Conservation (phyloP, 495 filamentous ascomycete species). For the Xanthoparmelia taractica region DNA sequence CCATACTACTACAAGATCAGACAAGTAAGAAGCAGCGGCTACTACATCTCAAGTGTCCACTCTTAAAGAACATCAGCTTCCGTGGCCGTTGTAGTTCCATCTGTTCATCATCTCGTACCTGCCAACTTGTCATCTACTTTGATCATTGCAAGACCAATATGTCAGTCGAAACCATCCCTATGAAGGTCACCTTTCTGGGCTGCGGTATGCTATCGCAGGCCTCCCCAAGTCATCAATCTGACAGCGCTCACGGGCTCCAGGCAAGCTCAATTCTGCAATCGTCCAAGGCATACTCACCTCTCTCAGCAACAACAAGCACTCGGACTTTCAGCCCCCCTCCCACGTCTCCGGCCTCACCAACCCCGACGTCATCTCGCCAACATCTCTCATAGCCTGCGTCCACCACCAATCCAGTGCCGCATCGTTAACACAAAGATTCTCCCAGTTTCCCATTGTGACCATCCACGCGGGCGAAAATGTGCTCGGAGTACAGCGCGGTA, state of each 20-base stretch:
- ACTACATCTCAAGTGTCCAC: too few species aligned
- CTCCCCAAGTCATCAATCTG: too few species aligned
- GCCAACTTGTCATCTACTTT: neutral
- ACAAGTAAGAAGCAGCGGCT: too few species aligned
- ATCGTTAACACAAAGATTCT: neutral
- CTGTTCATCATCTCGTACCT: too few species aligned
- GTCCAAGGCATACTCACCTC: conserved; percentile 10
- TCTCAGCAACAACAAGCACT: neutral
- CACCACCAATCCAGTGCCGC: conserved; percentile 2
- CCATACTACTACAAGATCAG: too few species aligned
- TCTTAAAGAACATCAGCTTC: too few species aligned
- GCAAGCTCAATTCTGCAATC: conserved; percentile 14
- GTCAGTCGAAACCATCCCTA: neutral
- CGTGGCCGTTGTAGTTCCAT: too few species aligned
- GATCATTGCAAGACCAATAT: neutral
- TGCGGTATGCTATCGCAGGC: conserved; percentile 3
- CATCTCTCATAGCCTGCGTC: conserved; percentile 14
- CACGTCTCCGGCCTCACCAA: too few species aligned
- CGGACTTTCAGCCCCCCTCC: neutral
- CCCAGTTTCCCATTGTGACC: neutral
- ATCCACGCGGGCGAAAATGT: conserved; percentile 19
- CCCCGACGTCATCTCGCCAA: neutral
- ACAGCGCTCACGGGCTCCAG: neutral
- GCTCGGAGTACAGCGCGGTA: conserved; percentile 16
- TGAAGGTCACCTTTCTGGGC: conserved; percentile 10